Evolutionary conservation across 345 rosid genomes (phyloP), one percentile per base, ranked within the genome.

Genomic region (Populus deltoides): DNA sequence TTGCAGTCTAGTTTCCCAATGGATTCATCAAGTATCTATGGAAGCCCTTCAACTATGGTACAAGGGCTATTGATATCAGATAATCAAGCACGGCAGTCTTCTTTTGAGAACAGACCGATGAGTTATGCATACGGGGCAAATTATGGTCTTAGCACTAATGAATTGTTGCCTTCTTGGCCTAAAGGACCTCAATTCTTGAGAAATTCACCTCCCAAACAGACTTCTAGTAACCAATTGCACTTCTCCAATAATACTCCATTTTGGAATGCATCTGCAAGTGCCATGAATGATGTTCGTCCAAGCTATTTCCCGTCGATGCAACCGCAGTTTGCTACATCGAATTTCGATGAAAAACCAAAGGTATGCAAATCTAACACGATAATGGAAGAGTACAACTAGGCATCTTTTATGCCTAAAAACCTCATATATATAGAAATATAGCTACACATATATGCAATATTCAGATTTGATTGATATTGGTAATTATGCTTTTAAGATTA

Each of bases 201-300:
- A 79, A 81, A 77, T 71, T 88, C 97, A 2, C 90, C 98, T 0
- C 94, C 90, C 9, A 90, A 90, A 80, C 91, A 86, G 61, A 59
- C 85, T 20, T 78, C 83, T 17, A 85, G 86, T 6, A 83, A 76
- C 66, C 97, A 91, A 71, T 82, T 93, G 81, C 92, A 91, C 35
- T 92, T 96, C 83, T 93, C 99, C 72, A 96, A 96, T 79, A 93
- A 96, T 84, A 90, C 97, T 6, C 90, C 95, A 22, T 93, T 91
- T 77, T 96, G 99, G 99, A 92, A 92, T 68, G 93, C 90, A 2
- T 86, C 91, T 31, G 86, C 89, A 0, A 75, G 81, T 33, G 81
- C 86, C 76, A 81, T 83, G 75, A 85, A 71, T 29, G 97, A 96
- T 45, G 81, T 82, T 74, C 88, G 93, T 22, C 84, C 97, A 0